phyloP scores from a whole-genome alignment of 805 yeast species.

The Myxozyma monticola region DNA sequence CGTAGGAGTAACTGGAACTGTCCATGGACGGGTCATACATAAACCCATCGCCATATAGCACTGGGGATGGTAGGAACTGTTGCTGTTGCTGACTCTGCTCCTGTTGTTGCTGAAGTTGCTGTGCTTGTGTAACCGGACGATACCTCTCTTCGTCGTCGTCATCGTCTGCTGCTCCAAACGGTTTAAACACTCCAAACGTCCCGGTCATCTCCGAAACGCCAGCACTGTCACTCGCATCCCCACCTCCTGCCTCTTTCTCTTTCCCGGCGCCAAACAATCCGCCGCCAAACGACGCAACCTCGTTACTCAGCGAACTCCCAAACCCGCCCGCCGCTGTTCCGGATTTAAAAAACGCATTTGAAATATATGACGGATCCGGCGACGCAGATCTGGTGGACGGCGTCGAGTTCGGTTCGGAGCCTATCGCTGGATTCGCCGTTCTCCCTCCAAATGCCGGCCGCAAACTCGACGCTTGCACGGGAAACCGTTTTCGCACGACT shows the following conservation, averaged over 20 bases:
- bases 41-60: too few species aligned
- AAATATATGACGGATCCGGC: conserved; percentile 13
- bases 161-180: not conserved
- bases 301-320: too few species aligned
- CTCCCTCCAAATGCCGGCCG: not conserved
- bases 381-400: conserved; percentile 23
- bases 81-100: conserved; percentile 2
- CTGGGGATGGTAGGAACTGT: not conserved
- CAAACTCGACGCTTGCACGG: not conserved
- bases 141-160: conserved; percentile 19
- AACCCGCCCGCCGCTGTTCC: too few species aligned
- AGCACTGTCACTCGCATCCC: too few species aligned
- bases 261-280: too few species aligned
- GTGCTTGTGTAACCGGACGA: conserved; percentile 13
- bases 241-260: too few species aligned
- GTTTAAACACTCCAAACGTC: not conserved
- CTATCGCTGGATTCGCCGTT: not conserved
- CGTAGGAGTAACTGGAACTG: too few species aligned
- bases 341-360: too few species aligned
- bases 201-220: not conserved
- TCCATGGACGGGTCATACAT: too few species aligned
- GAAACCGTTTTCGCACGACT: not conserved
- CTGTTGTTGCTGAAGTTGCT: conserved; percentile 8
- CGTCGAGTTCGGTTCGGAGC: conserved; percentile 1
- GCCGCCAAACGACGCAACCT: too few species aligned